Conservation (phyloP, 345 rosid species). For the Litchi chinensis region DNA sequence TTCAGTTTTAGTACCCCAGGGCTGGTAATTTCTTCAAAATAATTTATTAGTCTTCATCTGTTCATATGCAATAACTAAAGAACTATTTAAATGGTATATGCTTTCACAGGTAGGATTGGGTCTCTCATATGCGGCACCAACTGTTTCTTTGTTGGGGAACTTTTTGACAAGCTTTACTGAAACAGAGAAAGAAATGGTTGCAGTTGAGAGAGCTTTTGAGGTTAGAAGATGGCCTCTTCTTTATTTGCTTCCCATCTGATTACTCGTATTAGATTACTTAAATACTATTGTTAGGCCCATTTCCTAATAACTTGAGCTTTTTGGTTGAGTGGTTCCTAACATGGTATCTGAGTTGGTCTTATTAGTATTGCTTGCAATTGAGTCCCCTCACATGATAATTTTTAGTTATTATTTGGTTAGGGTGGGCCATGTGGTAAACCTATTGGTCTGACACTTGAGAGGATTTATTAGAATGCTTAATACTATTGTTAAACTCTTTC, state of each 20-base stretch:
- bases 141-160: conserved; percentile 81
- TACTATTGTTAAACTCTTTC: background rate
- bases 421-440: background rate
- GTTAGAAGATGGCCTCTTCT: conserved; percentile 35
- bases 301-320: no score
- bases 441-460: background rate
- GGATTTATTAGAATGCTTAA: background rate
- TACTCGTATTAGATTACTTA: conserved; percentile 11
- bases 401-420: background rate
- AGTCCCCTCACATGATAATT: no score
- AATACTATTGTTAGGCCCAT: no score
- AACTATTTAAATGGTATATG: background rate
- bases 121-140: conserved; percentile 87
- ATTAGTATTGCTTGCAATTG: no score
- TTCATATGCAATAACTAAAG: background rate
- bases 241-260: conserved; percentile 12
- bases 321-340: no score
- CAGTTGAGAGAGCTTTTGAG: conserved; percentile 87
- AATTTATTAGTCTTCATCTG: conserved; percentile 15
- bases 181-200: conserved; percentile 96
- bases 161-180: conserved; percentile 92
- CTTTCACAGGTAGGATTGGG: conserved; percentile 82
- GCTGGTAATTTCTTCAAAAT: conserved; percentile 54
- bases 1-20: conserved; percentile 84
- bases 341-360: no score